These are phyloP conservation scores for Dysphania ambrosioides DNA, from an alignment of 148 eudicot species.

Conservation along the genomic window DNA sequence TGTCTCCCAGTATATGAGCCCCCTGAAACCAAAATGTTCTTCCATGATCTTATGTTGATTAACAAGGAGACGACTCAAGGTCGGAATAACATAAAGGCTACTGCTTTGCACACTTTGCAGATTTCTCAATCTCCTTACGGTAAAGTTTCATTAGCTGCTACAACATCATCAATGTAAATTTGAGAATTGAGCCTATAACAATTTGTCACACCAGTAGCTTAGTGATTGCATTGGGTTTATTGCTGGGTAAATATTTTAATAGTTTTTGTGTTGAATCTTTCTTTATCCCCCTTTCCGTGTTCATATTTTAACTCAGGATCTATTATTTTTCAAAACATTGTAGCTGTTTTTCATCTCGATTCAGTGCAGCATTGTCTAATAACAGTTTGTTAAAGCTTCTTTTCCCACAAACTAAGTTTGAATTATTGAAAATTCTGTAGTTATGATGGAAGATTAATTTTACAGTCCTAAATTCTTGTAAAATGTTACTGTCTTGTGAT, in stretches of 20 bases:
- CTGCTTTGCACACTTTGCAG: conserved; percentile 16
- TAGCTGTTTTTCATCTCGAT: no score
- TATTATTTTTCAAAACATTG: not conserved
- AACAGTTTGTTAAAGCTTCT: not conserved
- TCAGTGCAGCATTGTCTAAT: not conserved
- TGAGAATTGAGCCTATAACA: conserved; percentile 1
- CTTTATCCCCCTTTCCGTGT: not conserved
- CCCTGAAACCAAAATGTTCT: conserved; percentile 22
- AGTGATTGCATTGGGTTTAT: not conserved
- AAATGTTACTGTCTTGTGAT: not conserved
- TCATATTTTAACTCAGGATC: not conserved
- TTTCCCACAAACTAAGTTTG: not conserved
- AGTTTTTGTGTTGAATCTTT: not conserved
- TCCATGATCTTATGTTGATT: conserved; percentile 11
- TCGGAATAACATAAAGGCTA: conserved; percentile 3
- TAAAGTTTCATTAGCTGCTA: not conserved
- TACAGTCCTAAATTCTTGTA: not conserved
- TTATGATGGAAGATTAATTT: not conserved
- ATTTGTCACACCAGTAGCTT: conserved; percentile 2
- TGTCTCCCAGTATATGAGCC: conserved; percentile 26
- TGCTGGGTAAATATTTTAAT: not conserved
- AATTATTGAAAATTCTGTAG: not conserved
- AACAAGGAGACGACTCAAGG: conserved; percentile 11
- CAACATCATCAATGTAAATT: conserved; percentile 6
- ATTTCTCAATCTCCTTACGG: conserved; percentile 2